Percentiles rank a stretch among this genome's conserved stretches.
Evolutionary conservation across 1,284 basidiomycete species (phyloP).

Genomic region (Takashimella tepidaria): DNA sequence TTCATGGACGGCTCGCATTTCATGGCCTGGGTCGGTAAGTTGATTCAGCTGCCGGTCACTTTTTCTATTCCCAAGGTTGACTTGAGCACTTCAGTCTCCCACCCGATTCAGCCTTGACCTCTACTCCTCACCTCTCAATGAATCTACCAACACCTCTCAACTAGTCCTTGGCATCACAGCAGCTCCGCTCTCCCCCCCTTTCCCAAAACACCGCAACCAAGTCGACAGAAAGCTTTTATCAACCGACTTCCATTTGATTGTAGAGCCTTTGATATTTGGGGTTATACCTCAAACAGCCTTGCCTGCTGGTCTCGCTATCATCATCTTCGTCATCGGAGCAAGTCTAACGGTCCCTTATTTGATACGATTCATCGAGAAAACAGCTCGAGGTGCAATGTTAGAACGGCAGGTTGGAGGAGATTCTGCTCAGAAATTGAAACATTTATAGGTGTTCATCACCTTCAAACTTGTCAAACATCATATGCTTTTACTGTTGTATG

Average conservation of each 20-base stretch:
- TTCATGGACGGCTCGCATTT: conserved; percentile 34
- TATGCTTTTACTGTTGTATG: too few relatives aligned
- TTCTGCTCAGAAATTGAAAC: too few relatives aligned
- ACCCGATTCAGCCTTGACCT: conserved; percentile 16
- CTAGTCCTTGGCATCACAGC: conserved; percentile 16
- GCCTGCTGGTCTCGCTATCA: conserved; percentile 18
- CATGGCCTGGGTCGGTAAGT: conserved; percentile 34
- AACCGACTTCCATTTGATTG: conserved; percentile 23
- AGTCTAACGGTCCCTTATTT: not conserved
- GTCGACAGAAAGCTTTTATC: too few relatives aligned
- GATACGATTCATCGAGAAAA: not conserved
- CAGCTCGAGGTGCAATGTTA: too few relatives aligned
- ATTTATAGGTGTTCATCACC: too few relatives aligned
- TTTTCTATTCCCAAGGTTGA: too few relatives aligned
- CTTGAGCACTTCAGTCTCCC: conserved; percentile 14
- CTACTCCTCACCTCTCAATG: not conserved
- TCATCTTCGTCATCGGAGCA: conserved; percentile 11
- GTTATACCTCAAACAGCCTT: conserved; percentile 30
- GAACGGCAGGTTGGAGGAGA: too few relatives aligned
- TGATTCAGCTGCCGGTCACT: too few relatives aligned
- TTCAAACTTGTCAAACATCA: too few relatives aligned
- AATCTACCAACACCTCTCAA: too few relatives aligned
- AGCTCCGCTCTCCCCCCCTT: conserved; percentile 19
- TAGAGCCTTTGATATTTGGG: conserved; percentile 36
- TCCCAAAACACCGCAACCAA: conserved; percentile 16